Evolutionary conservation across 2,329 filamentous ascomycete species (phyloP).

Genomic region (Penicillium aurantiogriseum): DNA sequence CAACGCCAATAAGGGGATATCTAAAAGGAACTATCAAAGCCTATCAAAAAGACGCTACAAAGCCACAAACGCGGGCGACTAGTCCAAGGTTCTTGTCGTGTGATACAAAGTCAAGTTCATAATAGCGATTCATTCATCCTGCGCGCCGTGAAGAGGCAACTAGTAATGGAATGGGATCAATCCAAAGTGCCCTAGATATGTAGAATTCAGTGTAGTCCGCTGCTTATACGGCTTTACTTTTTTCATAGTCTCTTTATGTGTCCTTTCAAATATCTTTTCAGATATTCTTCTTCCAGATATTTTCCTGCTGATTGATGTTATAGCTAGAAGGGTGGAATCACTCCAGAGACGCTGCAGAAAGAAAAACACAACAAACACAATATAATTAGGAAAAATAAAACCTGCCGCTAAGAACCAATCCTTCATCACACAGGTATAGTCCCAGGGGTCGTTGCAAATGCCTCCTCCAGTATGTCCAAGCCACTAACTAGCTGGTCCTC

Average conservation of each 20-base stretch:
- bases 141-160: no score
- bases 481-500: constrained; percentile 52
- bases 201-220: no score
- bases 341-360: background rate
- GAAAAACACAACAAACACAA: background rate
- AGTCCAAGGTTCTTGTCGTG: background rate
- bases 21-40: no score
- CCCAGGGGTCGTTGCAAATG: constrained; percentile 39
- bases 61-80: no score
- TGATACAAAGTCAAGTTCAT: background rate
- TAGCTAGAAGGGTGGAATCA: background rate
- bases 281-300: background rate
- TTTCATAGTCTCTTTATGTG: no score
- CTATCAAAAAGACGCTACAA: no score
- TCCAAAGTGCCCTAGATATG: no score
- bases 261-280: background rate
- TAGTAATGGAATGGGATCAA: no score
- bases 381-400: background rate
- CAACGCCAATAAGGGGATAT: no score
- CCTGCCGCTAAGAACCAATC: background rate
- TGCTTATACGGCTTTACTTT: no score
- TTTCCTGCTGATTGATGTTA: no score
- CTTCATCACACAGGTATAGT: background rate
- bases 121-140: background rate
- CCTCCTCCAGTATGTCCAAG: constrained; percentile 56